A percentile compares a stretch with the other conserved stretches of the same genome.
Evolutionary conservation across 176 grass and related monocot species (phyloP).

Genomic region (Zea luxurians): DNA sequence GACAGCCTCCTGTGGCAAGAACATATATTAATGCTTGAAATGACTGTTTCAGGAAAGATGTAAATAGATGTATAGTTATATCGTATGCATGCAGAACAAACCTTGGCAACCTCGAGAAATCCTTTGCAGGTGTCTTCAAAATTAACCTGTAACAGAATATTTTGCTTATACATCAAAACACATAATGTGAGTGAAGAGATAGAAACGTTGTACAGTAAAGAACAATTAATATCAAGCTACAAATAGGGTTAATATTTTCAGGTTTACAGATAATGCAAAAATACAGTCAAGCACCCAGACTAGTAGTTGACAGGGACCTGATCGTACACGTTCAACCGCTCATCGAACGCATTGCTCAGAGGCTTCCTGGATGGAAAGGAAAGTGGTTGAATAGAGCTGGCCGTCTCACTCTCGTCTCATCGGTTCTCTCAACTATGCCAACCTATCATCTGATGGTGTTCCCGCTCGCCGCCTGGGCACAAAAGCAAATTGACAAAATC

Average conservation of each 20-base stretch:
- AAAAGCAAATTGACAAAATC: no score
- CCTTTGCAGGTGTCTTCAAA: slow-evolving; percentile 99
- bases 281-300: slow-evolving; percentile 13
- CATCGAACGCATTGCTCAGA: no score
- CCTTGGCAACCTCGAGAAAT: slow-evolving; percentile 99
- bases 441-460: no score
- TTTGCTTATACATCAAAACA: slow-evolving; percentile 30
- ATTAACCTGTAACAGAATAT: slow-evolving; percentile 76
- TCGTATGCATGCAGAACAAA: slow-evolving; percentile 52
- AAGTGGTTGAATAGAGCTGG: no score
- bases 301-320: background rate
- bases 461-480: no score
- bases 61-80: slow-evolving; percentile 26
- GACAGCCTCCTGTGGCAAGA: slow-evolving; percentile 73
- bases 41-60: background rate
- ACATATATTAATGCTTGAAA: slow-evolving; percentile 17
- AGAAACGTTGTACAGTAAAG: slow-evolving; percentile 17
- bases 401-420: no score
- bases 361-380: no score
- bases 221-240: slow-evolving; percentile 1
- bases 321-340: background rate
- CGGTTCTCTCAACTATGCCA: no score
- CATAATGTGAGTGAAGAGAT: slow-evolving; percentile 9
- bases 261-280: slow-evolving; percentile 32
- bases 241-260: slow-evolving; percentile 10